These are phyloP conservation scores for Zea mays DNA, from an alignment of 176 grass and related monocot genomes.

Conservation along the genomic window DNA sequence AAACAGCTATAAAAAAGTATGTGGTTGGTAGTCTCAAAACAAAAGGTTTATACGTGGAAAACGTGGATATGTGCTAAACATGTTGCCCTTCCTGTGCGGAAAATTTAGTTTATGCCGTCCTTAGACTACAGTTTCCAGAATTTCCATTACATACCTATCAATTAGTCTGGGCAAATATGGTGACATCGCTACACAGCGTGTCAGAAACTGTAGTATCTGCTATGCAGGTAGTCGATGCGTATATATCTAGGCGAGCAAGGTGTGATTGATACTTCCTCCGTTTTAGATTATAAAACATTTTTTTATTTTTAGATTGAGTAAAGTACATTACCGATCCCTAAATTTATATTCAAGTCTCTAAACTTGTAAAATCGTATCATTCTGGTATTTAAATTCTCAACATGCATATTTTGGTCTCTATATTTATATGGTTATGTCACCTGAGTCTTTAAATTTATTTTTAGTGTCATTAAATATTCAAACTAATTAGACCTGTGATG, in stretches of 20 bases:
- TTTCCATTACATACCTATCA: not conserved
- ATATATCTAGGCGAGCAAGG: not conserved
- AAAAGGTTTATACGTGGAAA: not conserved
- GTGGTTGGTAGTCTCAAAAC: not conserved
- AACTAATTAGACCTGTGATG: too few species aligned
- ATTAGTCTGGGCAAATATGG: not conserved
- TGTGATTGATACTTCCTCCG: not conserved
- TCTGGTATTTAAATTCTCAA: too few species aligned
- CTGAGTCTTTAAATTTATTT: too few species aligned
- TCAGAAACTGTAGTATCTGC: slow-evolving; percentile 1
- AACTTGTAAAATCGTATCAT: too few species aligned
- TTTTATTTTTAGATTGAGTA: too few species aligned
- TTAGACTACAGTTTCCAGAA: not conserved
- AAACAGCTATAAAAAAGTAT: not conserved
- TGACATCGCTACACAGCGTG: not conserved
- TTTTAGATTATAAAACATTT: too few species aligned
- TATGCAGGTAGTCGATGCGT: not conserved
- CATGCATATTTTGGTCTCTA: too few species aligned
- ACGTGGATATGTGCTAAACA: too few species aligned
- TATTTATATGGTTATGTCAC: too few species aligned
- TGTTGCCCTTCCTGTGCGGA: not conserved
- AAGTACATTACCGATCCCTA: too few species aligned
- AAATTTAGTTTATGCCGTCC: not conserved
- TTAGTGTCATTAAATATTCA: too few species aligned
- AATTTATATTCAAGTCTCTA: too few species aligned